Conservation (phyloP, 225 moss, liverwort and hornwort genomes). For the Polytrichum commune region DNA sequence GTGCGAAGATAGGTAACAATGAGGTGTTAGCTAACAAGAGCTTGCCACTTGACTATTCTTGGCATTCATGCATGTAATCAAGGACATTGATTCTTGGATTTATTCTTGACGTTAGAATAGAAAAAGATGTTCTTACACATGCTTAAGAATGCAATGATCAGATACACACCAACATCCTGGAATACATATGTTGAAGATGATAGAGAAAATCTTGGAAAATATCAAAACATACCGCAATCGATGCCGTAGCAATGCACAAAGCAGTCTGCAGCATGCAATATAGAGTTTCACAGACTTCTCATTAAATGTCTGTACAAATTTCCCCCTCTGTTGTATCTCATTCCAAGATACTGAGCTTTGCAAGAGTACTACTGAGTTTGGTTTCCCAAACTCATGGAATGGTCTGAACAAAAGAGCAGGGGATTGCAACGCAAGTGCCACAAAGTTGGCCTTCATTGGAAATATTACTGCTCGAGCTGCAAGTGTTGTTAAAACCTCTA, state of each 20-base stretch:
- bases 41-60: no score
- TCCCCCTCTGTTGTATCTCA: constrained; percentile 8
- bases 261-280: constrained; percentile 81
- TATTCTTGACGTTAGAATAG: no score
- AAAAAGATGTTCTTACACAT: no score
- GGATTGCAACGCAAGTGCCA: constrained; percentile 77
- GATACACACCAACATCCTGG: no score
- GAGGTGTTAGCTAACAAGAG: no score
- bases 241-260: constrained; percentile 86
- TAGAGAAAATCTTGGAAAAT: no score
- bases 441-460: constrained; percentile 74
- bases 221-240: constrained; percentile 54
- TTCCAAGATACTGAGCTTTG: constrained; percentile 24
- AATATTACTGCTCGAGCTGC: constrained; percentile 79
- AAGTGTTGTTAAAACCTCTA: constrained; percentile 69
- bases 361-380: constrained; percentile 27
- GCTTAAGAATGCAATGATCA: no score
- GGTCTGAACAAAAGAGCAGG: constrained; percentile 79
- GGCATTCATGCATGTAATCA: no score
- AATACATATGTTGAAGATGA: no score
- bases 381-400: constrained; percentile 52
- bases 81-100: no score
- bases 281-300: constrained; percentile 53
- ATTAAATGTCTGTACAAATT: constrained; percentile 16
- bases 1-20: no score